These are phyloP conservation scores for Rauvolfia tetraphylla DNA, from an alignment of 257 asterid genomes.

Conservation along the genomic window DNA sequence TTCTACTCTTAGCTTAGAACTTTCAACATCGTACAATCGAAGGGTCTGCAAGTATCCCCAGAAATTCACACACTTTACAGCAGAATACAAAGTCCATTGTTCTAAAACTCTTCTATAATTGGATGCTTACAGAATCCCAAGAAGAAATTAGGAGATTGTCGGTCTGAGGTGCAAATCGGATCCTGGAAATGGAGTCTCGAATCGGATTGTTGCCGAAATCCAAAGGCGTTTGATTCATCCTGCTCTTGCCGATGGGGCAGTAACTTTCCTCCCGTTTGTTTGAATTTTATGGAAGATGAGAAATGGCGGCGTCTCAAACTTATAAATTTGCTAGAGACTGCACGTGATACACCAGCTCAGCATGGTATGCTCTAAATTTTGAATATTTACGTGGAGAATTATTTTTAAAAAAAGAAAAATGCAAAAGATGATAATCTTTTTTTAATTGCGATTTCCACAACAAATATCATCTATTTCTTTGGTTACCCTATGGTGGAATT, in stretches of 20 bases:
- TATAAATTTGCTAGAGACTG: too few relatives aligned
- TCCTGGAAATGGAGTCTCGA: constrained; percentile 68
- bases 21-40: constrained; percentile 71
- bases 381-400: too few relatives aligned
- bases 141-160: constrained; percentile 77
- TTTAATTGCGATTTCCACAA: too few relatives aligned
- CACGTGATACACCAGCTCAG: too few relatives aligned
- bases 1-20: constrained; percentile 55
- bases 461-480: too few relatives aligned
- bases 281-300: not conserved
- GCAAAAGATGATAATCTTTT: too few relatives aligned
- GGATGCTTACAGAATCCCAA: constrained; percentile 72
- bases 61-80: constrained; percentile 4
- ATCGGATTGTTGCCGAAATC: constrained; percentile 44
- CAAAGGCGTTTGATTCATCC: constrained; percentile 44
- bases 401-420: too few relatives aligned
- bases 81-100: not conserved
- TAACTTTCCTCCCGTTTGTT: not conserved
- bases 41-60: constrained; percentile 46
- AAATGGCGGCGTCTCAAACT: not conserved
- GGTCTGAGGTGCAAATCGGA: constrained; percentile 68
- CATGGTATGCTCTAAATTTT: too few relatives aligned
- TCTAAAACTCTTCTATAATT: not conserved
- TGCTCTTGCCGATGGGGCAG: not conserved
- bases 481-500: too few relatives aligned